Percentiles rank a stretch among this genome's conserved stretches.
phyloP scores from a whole-genome alignment of 2,329 filamentous ascomycete species.

The Neonectria hederae region DNA sequence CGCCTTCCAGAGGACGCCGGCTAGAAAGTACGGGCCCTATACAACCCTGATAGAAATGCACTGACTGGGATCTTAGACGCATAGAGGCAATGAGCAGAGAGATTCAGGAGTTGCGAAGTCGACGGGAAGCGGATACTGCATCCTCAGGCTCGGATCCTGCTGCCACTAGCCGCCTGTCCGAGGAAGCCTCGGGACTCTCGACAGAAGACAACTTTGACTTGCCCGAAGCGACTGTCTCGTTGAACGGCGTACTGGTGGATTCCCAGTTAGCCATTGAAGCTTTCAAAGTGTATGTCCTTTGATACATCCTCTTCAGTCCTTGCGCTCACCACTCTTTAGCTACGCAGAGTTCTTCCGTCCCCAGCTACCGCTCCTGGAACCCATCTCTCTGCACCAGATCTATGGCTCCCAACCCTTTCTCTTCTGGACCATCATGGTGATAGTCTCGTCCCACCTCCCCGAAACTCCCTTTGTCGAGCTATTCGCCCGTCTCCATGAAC shows the following conservation, averaged over 20 bases:
- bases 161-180: background rate
- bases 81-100: conserved; percentile 34
- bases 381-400: conserved; percentile 1
- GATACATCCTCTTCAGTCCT: accelerated
- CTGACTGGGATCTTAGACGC: conserved; percentile 11
- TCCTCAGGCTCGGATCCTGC: conserved; percentile 2
- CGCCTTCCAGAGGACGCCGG: conserved; percentile 30
- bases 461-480: background rate
- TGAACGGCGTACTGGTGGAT: conserved; percentile 17
- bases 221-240: background rate
- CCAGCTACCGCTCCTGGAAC: conserved; percentile 25
- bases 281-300: conserved; percentile 21
- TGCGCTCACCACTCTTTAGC: conserved; percentile 12
- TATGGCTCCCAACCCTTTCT: conserved; percentile 24
- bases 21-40: conserved; percentile 24
- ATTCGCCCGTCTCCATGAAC: background rate
- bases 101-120: conserved; percentile 33
- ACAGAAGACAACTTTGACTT: conserved; percentile 26
- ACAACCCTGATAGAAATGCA: no score
- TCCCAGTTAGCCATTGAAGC: conserved; percentile 14
- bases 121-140: conserved; percentile 16
- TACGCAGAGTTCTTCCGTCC: conserved; percentile 32
- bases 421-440: conserved; percentile 34
- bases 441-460: conserved; percentile 19
- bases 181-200: background rate